phyloP scores from a whole-genome alignment of 495 filamentous ascomycete genomes.

The Opeltia flavorubescens region DNA sequence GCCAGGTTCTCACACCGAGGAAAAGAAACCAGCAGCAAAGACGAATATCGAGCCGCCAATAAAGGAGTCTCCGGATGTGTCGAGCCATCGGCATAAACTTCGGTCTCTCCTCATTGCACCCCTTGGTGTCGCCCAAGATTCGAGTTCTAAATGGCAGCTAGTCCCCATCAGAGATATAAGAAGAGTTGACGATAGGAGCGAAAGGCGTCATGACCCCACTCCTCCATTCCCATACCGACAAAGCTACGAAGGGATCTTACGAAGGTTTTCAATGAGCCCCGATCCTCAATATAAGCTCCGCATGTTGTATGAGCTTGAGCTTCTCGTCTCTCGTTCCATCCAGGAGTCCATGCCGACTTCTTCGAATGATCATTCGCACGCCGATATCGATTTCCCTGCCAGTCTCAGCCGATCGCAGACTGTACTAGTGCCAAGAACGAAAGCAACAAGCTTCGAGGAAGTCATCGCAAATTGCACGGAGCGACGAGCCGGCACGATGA shows the following conservation, averaged over 20 bases:
- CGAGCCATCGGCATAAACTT: too few relatives aligned
- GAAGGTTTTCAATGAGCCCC: slow-evolving; percentile 79
- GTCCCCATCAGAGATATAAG: neutral
- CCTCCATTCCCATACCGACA: slow-evolving; percentile 51
- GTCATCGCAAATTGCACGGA: slow-evolving; percentile 56
- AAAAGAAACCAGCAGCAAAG: neutral
- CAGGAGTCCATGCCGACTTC: slow-evolving; percentile 5
- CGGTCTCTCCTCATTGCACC: too few relatives aligned
- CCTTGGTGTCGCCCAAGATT: too few relatives aligned
- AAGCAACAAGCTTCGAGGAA: slow-evolving; percentile 39
- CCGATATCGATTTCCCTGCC: neutral
- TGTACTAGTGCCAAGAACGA: slow-evolving; percentile 13
- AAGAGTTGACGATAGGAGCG: neutral
- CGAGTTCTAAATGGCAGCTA: neutral
- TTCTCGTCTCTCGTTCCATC: slow-evolving; percentile 43
- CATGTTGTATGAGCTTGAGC: slow-evolving; percentile 69
- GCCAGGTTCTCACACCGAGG: neutral
- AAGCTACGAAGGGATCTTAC: slow-evolving; percentile 65
- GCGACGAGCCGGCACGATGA: slow-evolving; percentile 45
- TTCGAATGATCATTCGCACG: neutral
- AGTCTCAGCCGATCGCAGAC: neutral
- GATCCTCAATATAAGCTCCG: slow-evolving; percentile 80
- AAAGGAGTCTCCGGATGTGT: too few relatives aligned
- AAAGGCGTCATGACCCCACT: neutral
- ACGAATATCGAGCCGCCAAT: neutral